Percentiles rank a stretch among this genome's conserved stretches.
Conservation (phyloP, 1,139 yeast genomes). For the Hansenula lynferdii region DNA sequence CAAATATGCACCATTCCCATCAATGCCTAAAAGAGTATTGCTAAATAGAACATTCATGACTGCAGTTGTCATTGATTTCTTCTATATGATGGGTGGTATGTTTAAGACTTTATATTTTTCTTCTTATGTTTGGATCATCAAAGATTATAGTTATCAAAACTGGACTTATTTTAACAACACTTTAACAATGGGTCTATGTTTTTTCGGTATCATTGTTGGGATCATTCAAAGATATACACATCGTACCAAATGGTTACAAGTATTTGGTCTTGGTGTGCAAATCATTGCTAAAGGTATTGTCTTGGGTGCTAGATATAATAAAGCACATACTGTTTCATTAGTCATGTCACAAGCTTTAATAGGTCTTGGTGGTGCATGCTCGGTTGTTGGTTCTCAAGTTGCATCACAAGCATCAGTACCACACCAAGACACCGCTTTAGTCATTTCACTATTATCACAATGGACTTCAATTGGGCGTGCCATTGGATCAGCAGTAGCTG, state of each 20-base stretch:
- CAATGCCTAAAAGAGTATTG: slow-evolving; percentile 31
- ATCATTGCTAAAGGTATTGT: slow-evolving; percentile 28
- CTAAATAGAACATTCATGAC: slow-evolving; percentile 30
- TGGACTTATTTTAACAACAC: slow-evolving; percentile 34
- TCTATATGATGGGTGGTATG: slow-evolving; percentile 26
- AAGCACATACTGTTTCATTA: slow-evolving; percentile 21
- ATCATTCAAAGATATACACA: slow-evolving; percentile 26
- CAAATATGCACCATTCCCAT: slow-evolving; percentile 28
- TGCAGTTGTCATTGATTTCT: slow-evolving; percentile 27
- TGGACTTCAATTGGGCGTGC: slow-evolving; percentile 40
- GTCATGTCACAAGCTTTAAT: slow-evolving; percentile 21
- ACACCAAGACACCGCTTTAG: slow-evolving; percentile 42
- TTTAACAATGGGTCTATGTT: slow-evolving; percentile 30
- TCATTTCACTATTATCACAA: slow-evolving; percentile 37
- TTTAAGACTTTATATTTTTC: slow-evolving; percentile 22
- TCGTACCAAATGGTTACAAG: slow-evolving; percentile 30
- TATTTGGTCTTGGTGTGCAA: slow-evolving; percentile 26
- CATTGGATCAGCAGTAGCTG: slow-evolving; percentile 40
- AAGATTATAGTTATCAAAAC: slow-evolving; percentile 24
- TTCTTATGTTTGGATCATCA: slow-evolving; percentile 25
- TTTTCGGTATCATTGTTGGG: slow-evolving; percentile 32
- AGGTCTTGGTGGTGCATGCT: slow-evolving; percentile 31
- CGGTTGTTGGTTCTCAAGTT: slow-evolving; percentile 29
- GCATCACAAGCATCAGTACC: slow-evolving; percentile 36
- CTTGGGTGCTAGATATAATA: slow-evolving; percentile 23